Conservation (phyloP, 2,329 filamentous ascomycete genomes). For the Huntiella abstrusa region DNA sequence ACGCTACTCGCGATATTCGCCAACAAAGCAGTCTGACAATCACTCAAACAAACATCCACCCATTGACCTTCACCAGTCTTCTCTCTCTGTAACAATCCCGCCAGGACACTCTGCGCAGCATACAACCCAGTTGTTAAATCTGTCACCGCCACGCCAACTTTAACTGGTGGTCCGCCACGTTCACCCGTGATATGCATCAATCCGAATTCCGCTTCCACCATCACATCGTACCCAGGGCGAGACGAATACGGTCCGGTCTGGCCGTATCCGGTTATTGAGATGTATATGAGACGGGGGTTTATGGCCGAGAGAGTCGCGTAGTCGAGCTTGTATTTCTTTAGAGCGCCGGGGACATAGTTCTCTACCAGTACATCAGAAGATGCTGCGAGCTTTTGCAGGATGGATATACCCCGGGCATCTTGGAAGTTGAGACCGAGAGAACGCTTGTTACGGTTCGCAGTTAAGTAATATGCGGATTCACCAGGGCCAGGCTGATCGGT, state of each 20-base stretch:
- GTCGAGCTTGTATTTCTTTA: conserved; percentile 84
- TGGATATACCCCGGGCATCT: conserved; percentile 61
- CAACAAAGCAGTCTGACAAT: conserved; percentile 86
- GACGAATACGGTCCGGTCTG: conserved; percentile 81
- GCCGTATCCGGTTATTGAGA: conserved; percentile 91
- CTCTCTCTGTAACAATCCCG: conserved; percentile 59
- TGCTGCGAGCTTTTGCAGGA: conserved; percentile 67
- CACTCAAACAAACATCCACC: conserved; percentile 77
- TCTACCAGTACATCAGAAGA: conserved; percentile 88
- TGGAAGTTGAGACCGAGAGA: conserved; percentile 85
- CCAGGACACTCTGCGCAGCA: conserved; percentile 89
- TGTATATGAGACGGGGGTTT: conserved; percentile 79
- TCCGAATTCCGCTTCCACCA: conserved; percentile 97
- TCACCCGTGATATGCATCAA: conserved; percentile 95
- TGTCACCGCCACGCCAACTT: conserved; percentile 92
- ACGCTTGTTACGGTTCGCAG: conserved; percentile 91
- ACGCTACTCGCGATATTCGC: conserved; percentile 92
- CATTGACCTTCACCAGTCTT: conserved; percentile 71
- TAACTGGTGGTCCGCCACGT: conserved; percentile 77
- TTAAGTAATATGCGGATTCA: conserved; percentile 87
- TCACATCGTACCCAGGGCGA: conserved; percentile 91
- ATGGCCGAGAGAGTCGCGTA: conserved; percentile 62
- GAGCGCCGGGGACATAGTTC: conserved; percentile 79
- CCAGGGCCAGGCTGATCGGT: conserved; percentile 49
- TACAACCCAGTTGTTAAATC: conserved; percentile 91